These are phyloP conservation scores for Cyclotella atomus DNA, from an alignment of 108 stramenopile species.

Conservation along the genomic window DNA sequence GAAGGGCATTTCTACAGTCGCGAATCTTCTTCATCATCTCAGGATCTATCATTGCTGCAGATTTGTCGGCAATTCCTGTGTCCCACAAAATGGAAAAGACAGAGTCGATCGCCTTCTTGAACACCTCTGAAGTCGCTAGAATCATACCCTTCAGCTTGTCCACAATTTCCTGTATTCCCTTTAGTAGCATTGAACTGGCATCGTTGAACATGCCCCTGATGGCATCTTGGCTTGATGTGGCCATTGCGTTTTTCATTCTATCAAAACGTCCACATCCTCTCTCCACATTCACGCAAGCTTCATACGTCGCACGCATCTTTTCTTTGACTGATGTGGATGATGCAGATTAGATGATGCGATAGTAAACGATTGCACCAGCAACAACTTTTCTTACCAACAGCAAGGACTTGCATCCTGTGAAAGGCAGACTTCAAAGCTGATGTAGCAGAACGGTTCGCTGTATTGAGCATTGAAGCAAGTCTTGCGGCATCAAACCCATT, in stretches of 20 bases:
- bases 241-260: slow-evolving; percentile 50
- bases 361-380: not conserved
- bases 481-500: slow-evolving; percentile 23
- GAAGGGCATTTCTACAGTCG: slow-evolving; percentile 37
- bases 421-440: slow-evolving; percentile 37
- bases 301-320: slow-evolving; percentile 39
- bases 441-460: slow-evolving; percentile 31
- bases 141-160: slow-evolving; percentile 26
- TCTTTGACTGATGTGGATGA: slow-evolving; percentile 40
- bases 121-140: slow-evolving; percentile 13
- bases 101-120: slow-evolving; percentile 23
- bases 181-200: slow-evolving; percentile 29
- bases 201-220: slow-evolving; percentile 41
- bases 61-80: slow-evolving; percentile 16
- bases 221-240: not conserved
- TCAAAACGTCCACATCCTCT: slow-evolving; percentile 44
- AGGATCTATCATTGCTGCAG: slow-evolving; percentile 30
- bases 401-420: slow-evolving; percentile 15
- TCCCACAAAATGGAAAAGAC: slow-evolving; percentile 57
- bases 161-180: slow-evolving; percentile 35
- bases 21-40: slow-evolving; percentile 29
- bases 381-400: slow-evolving; percentile 4
- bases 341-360: slow-evolving; percentile 1
- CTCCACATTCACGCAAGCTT: slow-evolving; percentile 22
- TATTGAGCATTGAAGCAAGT: slow-evolving; percentile 35